These are phyloP conservation scores for Camellia lanceoleosa DNA, from an alignment of 148 eudicot genomes.

Conservation along the genomic window DNA sequence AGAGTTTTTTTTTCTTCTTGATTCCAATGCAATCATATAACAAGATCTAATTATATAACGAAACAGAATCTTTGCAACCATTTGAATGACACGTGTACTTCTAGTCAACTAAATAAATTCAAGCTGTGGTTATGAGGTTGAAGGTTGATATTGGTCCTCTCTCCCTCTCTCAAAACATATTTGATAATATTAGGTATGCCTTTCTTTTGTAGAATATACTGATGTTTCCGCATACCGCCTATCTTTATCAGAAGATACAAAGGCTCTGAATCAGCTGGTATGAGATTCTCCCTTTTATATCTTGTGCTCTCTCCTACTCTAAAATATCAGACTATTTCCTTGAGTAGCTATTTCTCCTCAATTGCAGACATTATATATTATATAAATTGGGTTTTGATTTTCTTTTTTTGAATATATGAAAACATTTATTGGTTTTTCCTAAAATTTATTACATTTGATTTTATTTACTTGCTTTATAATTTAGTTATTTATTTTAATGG, in stretches of 20 bases:
- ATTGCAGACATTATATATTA: background rate
- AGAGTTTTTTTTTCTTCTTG: background rate
- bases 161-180: background rate
- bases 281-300: conserved; percentile 9
- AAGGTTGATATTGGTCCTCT: background rate
- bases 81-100: background rate
- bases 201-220: conserved; percentile 61
- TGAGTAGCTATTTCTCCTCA: background rate
- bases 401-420: background rate
- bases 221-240: conserved; percentile 97
- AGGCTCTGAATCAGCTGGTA: conserved; percentile 97
- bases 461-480: background rate
- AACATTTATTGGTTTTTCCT: conserved; percentile 7
- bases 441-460: background rate
- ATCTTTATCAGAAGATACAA: conserved; percentile 93
- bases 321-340: background rate
- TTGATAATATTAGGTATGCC: background rate
- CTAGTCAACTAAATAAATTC: background rate
- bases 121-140: background rate
- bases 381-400: conserved; percentile 4
- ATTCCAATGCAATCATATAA: too few species aligned
- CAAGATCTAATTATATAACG: background rate
- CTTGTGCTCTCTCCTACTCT: background rate
- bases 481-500: conserved; percentile 5
- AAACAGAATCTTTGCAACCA: background rate